Conservation (phyloP, 129 eudicot genomes). For the Apium graveolens region DNA sequence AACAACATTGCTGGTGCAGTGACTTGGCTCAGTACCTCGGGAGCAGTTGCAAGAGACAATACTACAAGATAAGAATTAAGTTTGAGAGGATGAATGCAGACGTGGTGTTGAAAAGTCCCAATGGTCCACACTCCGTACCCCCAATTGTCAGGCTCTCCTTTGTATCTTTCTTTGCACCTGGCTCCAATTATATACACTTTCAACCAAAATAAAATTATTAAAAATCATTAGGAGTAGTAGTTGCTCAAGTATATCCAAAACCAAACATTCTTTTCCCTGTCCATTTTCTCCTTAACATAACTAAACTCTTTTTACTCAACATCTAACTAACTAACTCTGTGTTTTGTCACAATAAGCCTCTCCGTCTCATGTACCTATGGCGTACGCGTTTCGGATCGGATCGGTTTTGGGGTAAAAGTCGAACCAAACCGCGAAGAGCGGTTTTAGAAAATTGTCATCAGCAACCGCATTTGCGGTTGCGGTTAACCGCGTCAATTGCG, state of each 20-base stretch:
- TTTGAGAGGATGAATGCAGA: not conserved
- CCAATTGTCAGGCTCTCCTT: not conserved
- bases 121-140: not conserved
- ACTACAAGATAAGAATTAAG: too few species aligned
- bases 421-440: too few species aligned
- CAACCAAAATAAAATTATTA: not conserved
- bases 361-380: not conserved
- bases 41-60: too few species aligned
- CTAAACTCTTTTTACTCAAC: not conserved
- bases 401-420: too few species aligned
- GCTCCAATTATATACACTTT: not conserved
- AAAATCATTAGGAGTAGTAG: not conserved
- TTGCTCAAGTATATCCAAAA: not conserved
- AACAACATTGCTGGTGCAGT: too few species aligned
- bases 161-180: not conserved
- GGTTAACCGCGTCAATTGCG: too few species aligned
- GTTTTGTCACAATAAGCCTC: not conserved
- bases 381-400: too few species aligned
- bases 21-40: too few species aligned
- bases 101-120: not conserved
- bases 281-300: not conserved
- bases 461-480: too few species aligned
- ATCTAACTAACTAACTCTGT: not conserved
- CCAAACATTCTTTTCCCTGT: not conserved
- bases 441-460: too few species aligned